A percentile compares a stretch with the other conserved stretches of the same genome.
Conservation (phyloP, 1,139 yeast species). For the Yamadazyma atmosphaerica region DNA sequence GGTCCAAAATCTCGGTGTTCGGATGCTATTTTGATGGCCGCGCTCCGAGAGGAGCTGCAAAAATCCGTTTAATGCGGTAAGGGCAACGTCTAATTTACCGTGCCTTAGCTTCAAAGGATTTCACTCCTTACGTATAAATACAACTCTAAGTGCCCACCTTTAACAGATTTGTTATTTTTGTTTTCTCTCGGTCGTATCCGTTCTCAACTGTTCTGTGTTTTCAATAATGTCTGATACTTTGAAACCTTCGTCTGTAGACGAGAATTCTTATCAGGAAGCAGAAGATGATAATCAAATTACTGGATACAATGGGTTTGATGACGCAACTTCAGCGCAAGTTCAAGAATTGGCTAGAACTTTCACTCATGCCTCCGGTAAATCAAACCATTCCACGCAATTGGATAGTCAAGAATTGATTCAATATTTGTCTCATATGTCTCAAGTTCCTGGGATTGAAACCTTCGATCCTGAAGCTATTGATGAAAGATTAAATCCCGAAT, state of each 20-base stretch:
- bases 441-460: constrained; percentile 51
- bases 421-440: constrained; percentile 50
- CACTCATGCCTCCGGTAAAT: constrained; percentile 22
- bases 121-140: background rate
- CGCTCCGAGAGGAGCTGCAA: background rate
- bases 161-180: too few relatives aligned
- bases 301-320: constrained; percentile 31
- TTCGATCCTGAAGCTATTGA: constrained; percentile 19
- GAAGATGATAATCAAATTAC: constrained; percentile 18
- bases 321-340: constrained; percentile 26
- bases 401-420: constrained; percentile 42
- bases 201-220: too few relatives aligned
- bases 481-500: constrained; percentile 31
- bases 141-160: too few relatives aligned
- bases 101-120: background rate
- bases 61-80: background rate
- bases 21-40: background rate
- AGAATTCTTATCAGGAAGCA: background rate
- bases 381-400: constrained; percentile 31
- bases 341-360: constrained; percentile 35
- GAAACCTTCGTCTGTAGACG: background rate
- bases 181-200: too few relatives aligned
- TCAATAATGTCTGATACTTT: background rate
- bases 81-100: background rate
- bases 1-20: background rate